Evolutionary conservation across 495 filamentous ascomycete genomes (phyloP), one percentile per base, ranked within the genome.

Genomic region (Talaromyces nanjingensis): DNA sequence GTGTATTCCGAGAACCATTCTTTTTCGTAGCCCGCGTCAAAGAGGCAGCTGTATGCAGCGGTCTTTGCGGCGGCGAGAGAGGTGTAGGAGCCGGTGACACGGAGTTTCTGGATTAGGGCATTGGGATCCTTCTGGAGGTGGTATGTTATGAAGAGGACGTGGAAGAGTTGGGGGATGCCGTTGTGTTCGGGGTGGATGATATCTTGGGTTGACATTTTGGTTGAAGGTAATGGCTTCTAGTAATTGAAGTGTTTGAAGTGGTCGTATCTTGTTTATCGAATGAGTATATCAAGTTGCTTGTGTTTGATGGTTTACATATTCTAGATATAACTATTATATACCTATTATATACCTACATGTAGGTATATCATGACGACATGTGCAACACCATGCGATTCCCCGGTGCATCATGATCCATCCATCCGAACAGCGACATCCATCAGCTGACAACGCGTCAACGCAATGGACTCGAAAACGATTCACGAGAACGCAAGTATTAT

Each of bases 51-150:
- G 53, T 69, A 65, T 1, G 69, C 69, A 4, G 67, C 69, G n/a
- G 57, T 49, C 31, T 69, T 69, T 34, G 67, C 67, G 20, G 68
- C 61, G 0, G 31, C 24, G 3, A 68, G 49, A 31, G 65, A 66
- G n/a, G 64, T 68, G 52, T 71, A 71, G 7, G 67, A 66, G 4
- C 69, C 69, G 1, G 59, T 64, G 18, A 71, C 58, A 16, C 65
- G 65, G 31, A 69, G 24, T 45, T 62, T 68, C 33, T 67, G 63
- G 27, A 65, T 24, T 6, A 63, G 25, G 25, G 63, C 66, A 49
- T 61, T 61, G 3, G 63, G 63, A 22, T 69, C 58, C 12, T 65
- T 67, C n/a, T 61, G 24, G 25, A 64, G 29, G 7, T 60, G 55
- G 47, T 59, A 58, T 47, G 49, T 60, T 12, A 62, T 63, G 18